These are phyloP conservation scores for Periconia macrospinosa DNA, from an alignment of 2,329 filamentous ascomycete species.

Conservation along the genomic window DNA sequence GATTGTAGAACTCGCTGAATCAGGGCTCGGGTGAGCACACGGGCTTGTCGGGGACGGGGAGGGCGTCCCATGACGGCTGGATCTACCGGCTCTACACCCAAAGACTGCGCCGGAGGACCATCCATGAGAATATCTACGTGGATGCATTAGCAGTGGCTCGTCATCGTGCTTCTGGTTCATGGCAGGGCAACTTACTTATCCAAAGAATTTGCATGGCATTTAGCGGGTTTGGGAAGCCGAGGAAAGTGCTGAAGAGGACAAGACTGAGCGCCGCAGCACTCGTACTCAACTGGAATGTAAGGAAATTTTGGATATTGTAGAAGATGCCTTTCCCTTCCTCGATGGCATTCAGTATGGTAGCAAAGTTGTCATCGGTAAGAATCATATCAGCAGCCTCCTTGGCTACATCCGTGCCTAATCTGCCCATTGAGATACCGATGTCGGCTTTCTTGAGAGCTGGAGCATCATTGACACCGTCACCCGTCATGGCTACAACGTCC, in stretches of 20 bases:
- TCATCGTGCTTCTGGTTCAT: background rate
- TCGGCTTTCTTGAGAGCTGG: slow-evolving; percentile 96
- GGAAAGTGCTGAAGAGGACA: slow-evolving; percentile 86
- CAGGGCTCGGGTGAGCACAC: slow-evolving; percentile 83
- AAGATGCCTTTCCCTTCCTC: slow-evolving; percentile 99
- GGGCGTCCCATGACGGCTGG: slow-evolving; percentile 91
- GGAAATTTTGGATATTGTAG: slow-evolving; percentile 99
- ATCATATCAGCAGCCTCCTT: slow-evolving; percentile 97
- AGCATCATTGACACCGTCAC: slow-evolving; percentile 96
- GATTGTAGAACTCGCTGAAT: slow-evolving; percentile 85
- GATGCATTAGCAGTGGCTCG: slow-evolving; percentile 17
- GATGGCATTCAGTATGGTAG: slow-evolving; percentile 89
- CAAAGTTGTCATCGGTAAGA: slow-evolving; percentile 85
- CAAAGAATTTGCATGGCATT: slow-evolving; percentile 99
- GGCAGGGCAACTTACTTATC: slow-evolving; percentile 75
- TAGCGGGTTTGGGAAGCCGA: slow-evolving; percentile 91
- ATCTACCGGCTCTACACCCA: slow-evolving; percentile 93
- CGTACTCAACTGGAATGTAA: slow-evolving; percentile 97
- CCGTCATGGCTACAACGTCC: slow-evolving; percentile 98
- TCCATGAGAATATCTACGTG: slow-evolving; percentile 95
- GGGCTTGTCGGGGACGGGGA: slow-evolving; percentile 81
- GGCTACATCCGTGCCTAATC: slow-evolving; percentile 91
- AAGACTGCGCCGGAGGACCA: slow-evolving; percentile 92
- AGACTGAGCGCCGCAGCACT: slow-evolving; percentile 90
- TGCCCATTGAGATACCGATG: slow-evolving; percentile 96